These are phyloP conservation scores for Neonectria ditissima DNA, from an alignment of 2,329 filamentous ascomycete genomes.

Conservation along the genomic window DNA sequence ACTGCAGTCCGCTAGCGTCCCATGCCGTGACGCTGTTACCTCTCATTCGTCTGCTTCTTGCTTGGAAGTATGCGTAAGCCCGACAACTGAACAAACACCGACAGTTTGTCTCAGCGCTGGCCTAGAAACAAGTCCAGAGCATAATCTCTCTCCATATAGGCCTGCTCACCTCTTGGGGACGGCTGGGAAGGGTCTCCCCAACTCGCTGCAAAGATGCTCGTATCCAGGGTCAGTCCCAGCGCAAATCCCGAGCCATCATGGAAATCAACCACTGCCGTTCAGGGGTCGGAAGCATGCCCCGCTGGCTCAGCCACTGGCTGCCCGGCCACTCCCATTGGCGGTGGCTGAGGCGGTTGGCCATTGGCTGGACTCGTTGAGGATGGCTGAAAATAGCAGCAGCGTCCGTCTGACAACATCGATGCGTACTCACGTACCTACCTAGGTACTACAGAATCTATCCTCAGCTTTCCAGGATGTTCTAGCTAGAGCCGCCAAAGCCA, in stretches of 20 bases:
- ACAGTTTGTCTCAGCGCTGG: not conserved
- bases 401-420: not conserved
- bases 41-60: constrained; percentile 39
- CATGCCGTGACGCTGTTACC: constrained; percentile 38
- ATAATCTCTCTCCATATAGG: too few relatives aligned
- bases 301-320: not conserved
- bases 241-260: not conserved
- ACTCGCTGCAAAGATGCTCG: not conserved
- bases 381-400: constrained; percentile 40
- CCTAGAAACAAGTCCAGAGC: not conserved
- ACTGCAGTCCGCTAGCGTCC: constrained; percentile 31
- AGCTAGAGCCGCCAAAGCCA: not conserved
- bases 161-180: too few relatives aligned
- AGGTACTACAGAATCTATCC: not conserved
- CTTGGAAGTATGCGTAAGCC: constrained; percentile 12
- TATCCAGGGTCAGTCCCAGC: not conserved
- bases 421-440: not conserved
- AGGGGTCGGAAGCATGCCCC: constrained; percentile 20
- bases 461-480: constrained; percentile 13
- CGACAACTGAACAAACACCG: not conserved
- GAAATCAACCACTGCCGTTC: constrained; percentile 16
- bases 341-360: constrained; percentile 42
- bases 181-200: not conserved
- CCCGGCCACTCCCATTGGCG: constrained; percentile 35
- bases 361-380: constrained; percentile 8